phyloP scores from a whole-genome alignment of 768 basidiomycete genomes.

The Russula olivacea region DNA sequence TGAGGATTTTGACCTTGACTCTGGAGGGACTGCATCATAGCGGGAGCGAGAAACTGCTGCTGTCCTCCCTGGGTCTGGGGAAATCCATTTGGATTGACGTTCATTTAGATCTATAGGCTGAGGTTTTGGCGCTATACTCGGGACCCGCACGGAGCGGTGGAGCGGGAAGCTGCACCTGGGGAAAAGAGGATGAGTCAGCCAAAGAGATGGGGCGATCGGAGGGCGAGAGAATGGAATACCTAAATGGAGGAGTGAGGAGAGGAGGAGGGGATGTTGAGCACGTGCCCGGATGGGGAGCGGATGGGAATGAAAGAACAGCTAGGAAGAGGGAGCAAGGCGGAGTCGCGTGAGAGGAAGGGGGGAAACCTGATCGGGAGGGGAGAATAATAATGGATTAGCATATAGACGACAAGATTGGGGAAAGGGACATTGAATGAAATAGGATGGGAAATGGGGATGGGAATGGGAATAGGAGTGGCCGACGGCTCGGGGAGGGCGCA shows the following conservation, averaged over 20 bases:
- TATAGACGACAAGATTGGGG: slow-evolving; percentile 4
- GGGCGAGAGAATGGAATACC: slow-evolving; percentile 8
- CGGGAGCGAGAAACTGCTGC: slow-evolving; percentile 17
- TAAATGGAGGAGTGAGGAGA: neutral
- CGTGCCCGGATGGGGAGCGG: slow-evolving; percentile 18
- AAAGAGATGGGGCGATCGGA: slow-evolving; percentile 5
- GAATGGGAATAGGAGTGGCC: slow-evolving; percentile 11
- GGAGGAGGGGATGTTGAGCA: slow-evolving; percentile 9
- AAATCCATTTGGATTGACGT: slow-evolving; percentile 23
- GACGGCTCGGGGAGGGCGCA: slow-evolving; percentile 16
- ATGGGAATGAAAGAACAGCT: neutral
- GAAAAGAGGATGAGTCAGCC: slow-evolving; percentile 11
- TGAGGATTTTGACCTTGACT: slow-evolving; percentile 19
- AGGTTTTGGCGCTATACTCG: slow-evolving; percentile 7
- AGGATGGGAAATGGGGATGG: slow-evolving; percentile 8
- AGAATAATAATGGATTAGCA: slow-evolving; percentile 10
- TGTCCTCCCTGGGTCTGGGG: slow-evolving; percentile 21
- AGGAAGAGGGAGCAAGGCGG: slow-evolving; percentile 5
- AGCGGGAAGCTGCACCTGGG: slow-evolving; percentile 3
- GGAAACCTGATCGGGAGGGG: slow-evolving; percentile 14
- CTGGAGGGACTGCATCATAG: slow-evolving; percentile 22
- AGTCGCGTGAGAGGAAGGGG: slow-evolving; percentile 8
- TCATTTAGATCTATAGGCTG: slow-evolving; percentile 13
- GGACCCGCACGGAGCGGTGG: neutral
- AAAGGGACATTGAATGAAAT: slow-evolving; percentile 11